Base-by-base conservation (phyloP, 2,329 filamentous ascomycete genomes). In the Stagonosporopsis cucurbitacearum region DNA sequence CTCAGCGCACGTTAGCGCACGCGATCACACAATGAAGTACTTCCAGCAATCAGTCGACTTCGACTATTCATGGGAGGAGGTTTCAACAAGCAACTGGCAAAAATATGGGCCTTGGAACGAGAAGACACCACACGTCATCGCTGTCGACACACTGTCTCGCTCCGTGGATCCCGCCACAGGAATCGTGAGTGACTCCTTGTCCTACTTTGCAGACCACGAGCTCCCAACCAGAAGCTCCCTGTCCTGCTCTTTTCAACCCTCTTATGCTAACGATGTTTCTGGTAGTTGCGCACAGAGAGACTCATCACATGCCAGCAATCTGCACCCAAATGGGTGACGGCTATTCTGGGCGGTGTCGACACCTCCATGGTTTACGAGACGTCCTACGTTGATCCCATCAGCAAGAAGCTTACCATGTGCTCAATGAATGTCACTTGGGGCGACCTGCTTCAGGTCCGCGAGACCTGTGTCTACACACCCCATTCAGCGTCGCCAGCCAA, bases 51-150 rank as follows among this genome's bases (percentile, higher is more conserved):
- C 83, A 35, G 91, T 92, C 78, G 92, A 92, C 59, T 99, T 96
- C 80, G 85, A 96, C 81, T 99, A 99, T 83, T 96, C 94, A 41
- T 99, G 95, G 95, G 92, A 96, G 72, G 94, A 98, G 78, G 95
- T 99, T 32, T 96, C 92, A 23, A 92, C 92, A 13, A 92, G 91
- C 75, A 99, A 99, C 84, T 99, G 95, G 95, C 89, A 88, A 68
- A 99, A 99, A 78, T 99, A 99, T 80, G 96, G 92, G 71, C 94
- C 94, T 19, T 98, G 95, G 94, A 99, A 99, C 81, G 90, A 97
- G 77, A 95, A 96, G 80, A 93, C 91, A n/a, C 91, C 92, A 36
- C 95, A 99, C 78, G 95, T 99, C 65, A 87, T 96, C 64, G 93
- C 92, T 65, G 95, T 98, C 71, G 95, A 99, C 80, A 98, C 94